phyloP scores from a whole-genome alignment of 352 stramenopile genomes.

The Blastocystis sp. region DNA sequence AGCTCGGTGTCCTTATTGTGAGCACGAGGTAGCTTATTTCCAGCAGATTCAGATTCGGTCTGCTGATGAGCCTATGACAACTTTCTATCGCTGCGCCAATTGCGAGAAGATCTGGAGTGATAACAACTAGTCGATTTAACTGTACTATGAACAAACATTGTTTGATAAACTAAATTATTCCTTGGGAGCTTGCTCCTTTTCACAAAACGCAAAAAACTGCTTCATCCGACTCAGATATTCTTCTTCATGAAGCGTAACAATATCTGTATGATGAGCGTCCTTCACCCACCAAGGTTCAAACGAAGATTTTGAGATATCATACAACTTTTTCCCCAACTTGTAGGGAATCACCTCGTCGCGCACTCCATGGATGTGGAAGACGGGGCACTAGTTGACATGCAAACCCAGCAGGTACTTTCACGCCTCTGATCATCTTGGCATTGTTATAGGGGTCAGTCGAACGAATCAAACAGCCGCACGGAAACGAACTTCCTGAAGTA shows the following conservation, averaged over 20 bases:
- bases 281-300: conserved; percentile 50
- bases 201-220: conserved; percentile 19
- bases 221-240: neutral
- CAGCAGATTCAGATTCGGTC: conserved; percentile 99
- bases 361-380: conserved; percentile 49
- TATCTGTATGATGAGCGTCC: neutral
- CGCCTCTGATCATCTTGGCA: neutral
- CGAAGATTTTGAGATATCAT: neutral
- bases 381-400: neutral
- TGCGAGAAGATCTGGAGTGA: conserved; percentile 94
- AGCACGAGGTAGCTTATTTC: conserved; percentile 93
- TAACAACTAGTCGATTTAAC: conserved; percentile 62
- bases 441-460: conserved; percentile 10
- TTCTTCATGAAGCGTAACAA: neutral
- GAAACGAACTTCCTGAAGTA: neutral
- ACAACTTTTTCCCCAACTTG: neutral
- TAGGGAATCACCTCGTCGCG: conserved; percentile 22
- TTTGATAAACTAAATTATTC: neutral
- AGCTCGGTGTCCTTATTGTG: conserved; percentile 86
- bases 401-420: neutral
- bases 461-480: conserved; percentile 34
- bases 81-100: conserved; percentile 99
- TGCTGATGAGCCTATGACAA: conserved; percentile 93
- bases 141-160: conserved; percentile 15
- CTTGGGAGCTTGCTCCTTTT: neutral